Evolutionary conservation across 2,329 filamentous ascomycete species (phyloP).

Genomic region (Aureobasidium sp.): DNA sequence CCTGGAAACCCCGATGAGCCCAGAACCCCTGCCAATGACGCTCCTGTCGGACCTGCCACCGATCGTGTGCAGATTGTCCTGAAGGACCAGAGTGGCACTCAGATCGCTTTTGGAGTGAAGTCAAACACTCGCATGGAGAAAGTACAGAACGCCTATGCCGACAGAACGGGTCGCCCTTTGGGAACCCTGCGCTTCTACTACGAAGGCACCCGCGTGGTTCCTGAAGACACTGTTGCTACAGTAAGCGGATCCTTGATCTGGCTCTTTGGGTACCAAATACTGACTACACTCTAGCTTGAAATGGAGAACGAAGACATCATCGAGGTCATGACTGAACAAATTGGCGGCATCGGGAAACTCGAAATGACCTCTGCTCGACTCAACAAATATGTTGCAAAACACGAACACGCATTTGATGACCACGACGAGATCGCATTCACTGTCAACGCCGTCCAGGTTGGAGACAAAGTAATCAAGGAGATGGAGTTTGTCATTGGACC

Average conservation of each 20-base stretch:
- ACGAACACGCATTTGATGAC: background rate
- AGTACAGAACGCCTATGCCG: conserved; percentile 3
- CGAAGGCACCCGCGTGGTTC: background rate
- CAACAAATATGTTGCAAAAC: background rate
- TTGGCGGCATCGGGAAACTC: background rate
- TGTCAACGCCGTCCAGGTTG: background rate
- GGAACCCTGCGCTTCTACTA: conserved; percentile 4
- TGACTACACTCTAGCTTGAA: background rate
- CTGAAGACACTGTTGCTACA: background rate
- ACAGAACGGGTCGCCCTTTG: background rate
- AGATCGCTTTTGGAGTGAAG: conserved; percentile 4
- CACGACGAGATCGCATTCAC: background rate
- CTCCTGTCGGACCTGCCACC: background rate
- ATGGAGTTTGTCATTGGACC: background rate
- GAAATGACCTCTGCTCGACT: background rate
- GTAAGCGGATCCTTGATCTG: background rate
- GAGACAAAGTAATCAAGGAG: background rate
- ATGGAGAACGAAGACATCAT: conserved; percentile 14
- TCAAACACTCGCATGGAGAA: conserved; percentile 9
- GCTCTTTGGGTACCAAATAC: background rate
- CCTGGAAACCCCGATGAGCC: background rate
- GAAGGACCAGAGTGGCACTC: conserved; percentile 4
- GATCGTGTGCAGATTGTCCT: background rate
- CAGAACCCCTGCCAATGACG: background rate
- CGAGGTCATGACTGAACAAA: conserved; percentile 13